Base-by-base conservation (phyloP, 345 rosid genomes). In the Linum lewisii region DNA sequence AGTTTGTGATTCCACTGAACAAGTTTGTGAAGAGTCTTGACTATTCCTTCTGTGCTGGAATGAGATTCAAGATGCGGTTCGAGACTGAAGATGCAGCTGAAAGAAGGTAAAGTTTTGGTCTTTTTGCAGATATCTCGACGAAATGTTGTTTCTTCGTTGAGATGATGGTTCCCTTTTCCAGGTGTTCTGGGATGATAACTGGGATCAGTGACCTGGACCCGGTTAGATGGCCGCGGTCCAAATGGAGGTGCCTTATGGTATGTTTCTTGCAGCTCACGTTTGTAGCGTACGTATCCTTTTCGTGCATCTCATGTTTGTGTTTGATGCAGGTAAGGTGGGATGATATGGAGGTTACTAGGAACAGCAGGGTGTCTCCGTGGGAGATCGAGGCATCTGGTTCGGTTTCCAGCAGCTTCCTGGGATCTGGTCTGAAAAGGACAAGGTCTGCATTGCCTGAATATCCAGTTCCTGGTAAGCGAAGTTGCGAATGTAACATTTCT, bases 321-420 rank as follows among this genome's bases (percentile, higher is more conserved):
- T n/a, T n/a, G n/a, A n/a, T n/a, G n/a, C n/a, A n/a, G n/a, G n/a
- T 89, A 44, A 85, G 90, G 74, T 93, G 97, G 97, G 99, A 93
- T 73, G 90, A 84, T 55, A 66, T 61, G 24, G 96, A 79, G 49
- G 67, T 72, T 25, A 77, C 72, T 45, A 76, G 85, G 78, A 83
- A 79, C 57, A 78, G 78, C 69, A 84, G 95, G 51, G 84, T 93
- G 62, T 93, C 95, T 70, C 99, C 97, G 5, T 90, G 97, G 99
- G 99, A 87, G 68, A 78, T 93, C 37, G 96, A 90, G 77, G 79
- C 84, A 25, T 80, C 83, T 44, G 84, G 88, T 64, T 76, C 87
- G 14, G 24, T 78, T 73, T 70, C 90, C 29, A 70, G 66, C 29
- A 70, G 71, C 78, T 77, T 84, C 72, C 66, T 82, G 51, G 54